phyloP scores from a whole-genome alignment of 345 rosid genomes.

The Euphorbia lathyris region DNA sequence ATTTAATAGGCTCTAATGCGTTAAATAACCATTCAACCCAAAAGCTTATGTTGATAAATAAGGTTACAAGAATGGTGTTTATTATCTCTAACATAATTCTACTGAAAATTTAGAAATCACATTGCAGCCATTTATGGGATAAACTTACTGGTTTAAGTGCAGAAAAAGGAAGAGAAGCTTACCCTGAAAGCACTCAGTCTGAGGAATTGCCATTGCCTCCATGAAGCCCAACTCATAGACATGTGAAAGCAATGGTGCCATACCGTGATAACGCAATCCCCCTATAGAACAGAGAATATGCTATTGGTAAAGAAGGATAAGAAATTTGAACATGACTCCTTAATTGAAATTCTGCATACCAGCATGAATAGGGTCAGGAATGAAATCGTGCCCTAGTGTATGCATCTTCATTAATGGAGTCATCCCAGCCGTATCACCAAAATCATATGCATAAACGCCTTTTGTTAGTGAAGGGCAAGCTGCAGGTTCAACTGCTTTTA shows the following conservation, averaged over 20 bases:
- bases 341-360: constrained; percentile 38
- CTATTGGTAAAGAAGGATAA: constrained; percentile 2
- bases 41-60: too few relatives aligned
- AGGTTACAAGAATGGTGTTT: too few relatives aligned
- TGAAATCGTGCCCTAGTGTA: constrained; percentile 92
- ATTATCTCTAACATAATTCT: too few relatives aligned
- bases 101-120: background rate
- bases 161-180: background rate
- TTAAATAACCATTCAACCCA: too few relatives aligned
- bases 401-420: constrained; percentile 99
- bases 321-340: constrained; percentile 3
- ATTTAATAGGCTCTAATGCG: too few relatives aligned
- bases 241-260: constrained; percentile 90
- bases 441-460: constrained; percentile 89
- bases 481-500: constrained; percentile 81
- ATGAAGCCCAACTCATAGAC: constrained; percentile 73
- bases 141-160: background rate
- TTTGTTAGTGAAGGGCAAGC: constrained; percentile 90
- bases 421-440: constrained; percentile 81
- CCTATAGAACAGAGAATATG: constrained; percentile 39
- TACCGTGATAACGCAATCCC: constrained; percentile 91
- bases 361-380: constrained; percentile 96
- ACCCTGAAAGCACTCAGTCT: constrained; percentile 84
- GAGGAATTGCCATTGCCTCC: constrained; percentile 89
- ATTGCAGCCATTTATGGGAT: background rate